A percentile compares a stretch with the other conserved stretches of the same genome.
phyloP scores from a whole-genome alignment of 139 green algal species.

The Parachlorella kessleri region DNA sequence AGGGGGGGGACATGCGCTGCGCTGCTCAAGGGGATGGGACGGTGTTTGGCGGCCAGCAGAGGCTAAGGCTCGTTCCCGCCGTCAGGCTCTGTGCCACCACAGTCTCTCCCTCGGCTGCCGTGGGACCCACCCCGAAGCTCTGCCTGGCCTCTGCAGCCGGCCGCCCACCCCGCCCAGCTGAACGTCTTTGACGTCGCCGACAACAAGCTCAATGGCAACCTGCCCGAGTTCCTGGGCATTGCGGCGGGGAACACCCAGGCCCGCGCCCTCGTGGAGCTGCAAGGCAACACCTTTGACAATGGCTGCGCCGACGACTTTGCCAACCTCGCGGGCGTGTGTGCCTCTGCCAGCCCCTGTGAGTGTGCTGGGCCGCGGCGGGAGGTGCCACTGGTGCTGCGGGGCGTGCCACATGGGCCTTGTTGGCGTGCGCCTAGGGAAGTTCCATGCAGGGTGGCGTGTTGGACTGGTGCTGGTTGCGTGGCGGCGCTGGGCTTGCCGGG shows the following conservation, averaged over 20 bases:
- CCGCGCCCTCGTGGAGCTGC: not conserved
- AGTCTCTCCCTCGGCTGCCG: no score
- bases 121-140: no score
- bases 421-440: no score
- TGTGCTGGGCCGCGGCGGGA: no score
- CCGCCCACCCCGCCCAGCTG: not conserved
- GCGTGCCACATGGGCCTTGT: not conserved
- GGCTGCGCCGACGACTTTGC: not conserved
- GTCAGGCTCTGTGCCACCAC: no score
- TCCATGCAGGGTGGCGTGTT: not conserved
- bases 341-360: not conserved
- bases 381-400: not conserved
- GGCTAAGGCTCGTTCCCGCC: no score
- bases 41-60: no score
- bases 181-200: not conserved
- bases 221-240: not conserved
- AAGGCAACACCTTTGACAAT: not conserved
- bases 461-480: not conserved
- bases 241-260: not conserved
- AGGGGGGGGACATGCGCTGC: no score
- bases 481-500: not conserved
- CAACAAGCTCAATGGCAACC: not conserved
- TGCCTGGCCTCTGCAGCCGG: not conserved
- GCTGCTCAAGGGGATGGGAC: no score
- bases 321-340: not conserved